A percentile compares a stretch with the other conserved stretches of the same genome.
phyloP scores from a whole-genome alignment of 2,329 filamentous ascomycete species.

The Fusarium pseudocircinatum region DNA sequence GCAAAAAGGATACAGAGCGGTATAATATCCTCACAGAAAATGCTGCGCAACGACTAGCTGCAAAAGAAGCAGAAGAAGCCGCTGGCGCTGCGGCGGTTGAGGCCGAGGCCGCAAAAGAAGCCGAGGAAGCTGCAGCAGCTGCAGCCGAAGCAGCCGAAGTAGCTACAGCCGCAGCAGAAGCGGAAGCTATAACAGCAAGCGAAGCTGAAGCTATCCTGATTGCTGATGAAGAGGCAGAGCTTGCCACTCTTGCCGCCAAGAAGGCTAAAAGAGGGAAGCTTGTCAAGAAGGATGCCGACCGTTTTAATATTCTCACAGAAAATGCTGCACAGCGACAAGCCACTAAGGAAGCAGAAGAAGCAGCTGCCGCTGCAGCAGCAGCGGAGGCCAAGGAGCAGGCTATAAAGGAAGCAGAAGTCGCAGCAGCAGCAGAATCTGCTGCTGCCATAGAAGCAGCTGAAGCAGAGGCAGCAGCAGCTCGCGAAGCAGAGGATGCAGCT shows the following conservation, averaged over 20 bases:
- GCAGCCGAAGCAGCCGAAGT: conserved; percentile 17
- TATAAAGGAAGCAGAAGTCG: conserved; percentile 43
- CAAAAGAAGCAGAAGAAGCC: conserved; percentile 32
- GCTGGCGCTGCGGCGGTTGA: conserved; percentile 38
- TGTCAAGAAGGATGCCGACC: conserved; percentile 36
- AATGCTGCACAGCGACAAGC: conserved; percentile 37
- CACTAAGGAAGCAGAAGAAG: conserved; percentile 36
- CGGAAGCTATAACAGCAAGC: conserved; percentile 25
- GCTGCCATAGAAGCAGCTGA: not conserved
- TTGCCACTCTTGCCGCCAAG: conserved; percentile 32
- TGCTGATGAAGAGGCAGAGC: conserved; percentile 37
- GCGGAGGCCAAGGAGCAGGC: conserved; percentile 23
- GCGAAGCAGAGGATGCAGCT: conserved; percentile 18
- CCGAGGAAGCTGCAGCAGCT: conserved; percentile 23
- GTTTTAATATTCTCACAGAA: conserved; percentile 35
- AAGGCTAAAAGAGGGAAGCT: conserved; percentile 39
- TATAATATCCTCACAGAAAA: conserved; percentile 34
- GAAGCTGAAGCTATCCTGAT: conserved; percentile 26
- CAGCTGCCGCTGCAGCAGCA: conserved; percentile 29
- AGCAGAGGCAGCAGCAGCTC: conserved; percentile 24
- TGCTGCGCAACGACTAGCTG: conserved; percentile 25
- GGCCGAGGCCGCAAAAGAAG: conserved; percentile 7
- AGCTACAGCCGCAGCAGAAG: conserved; percentile 17
- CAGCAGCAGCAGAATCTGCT: conserved; percentile 5
- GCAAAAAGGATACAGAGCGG: conserved; percentile 36